Conservation (phyloP, 352 stramenopile species). For the Aphanomyces euteiches region DNA sequence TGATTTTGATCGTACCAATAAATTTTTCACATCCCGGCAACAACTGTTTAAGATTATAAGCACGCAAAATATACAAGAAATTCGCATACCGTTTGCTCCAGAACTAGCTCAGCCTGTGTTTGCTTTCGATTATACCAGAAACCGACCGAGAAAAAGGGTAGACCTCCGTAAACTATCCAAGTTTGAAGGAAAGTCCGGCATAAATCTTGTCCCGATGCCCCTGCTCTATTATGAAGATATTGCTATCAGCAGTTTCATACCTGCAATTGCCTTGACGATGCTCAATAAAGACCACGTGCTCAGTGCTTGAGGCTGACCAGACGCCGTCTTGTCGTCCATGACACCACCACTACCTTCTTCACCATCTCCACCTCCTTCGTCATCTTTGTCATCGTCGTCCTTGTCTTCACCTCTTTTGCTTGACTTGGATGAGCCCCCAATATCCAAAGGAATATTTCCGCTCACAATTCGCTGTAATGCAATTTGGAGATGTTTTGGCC, state of each 20-base stretch:
- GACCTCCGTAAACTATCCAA: slow-evolving; percentile 77
- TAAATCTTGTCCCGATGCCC: slow-evolving; percentile 56
- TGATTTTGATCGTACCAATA: slow-evolving; percentile 75
- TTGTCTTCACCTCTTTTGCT: slow-evolving; percentile 17
- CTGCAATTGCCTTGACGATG: slow-evolving; percentile 76
- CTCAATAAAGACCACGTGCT: slow-evolving; percentile 76
- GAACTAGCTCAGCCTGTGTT: slow-evolving; percentile 76
- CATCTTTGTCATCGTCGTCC: slow-evolving; percentile 31
- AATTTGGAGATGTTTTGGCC: slow-evolving; percentile 64
- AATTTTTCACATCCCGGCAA: slow-evolving; percentile 75
- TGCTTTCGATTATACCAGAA: slow-evolving; percentile 89
- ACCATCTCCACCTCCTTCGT: slow-evolving; percentile 35
- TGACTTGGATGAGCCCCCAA: not conserved
- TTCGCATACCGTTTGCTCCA: slow-evolving; percentile 57
- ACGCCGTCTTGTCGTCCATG: slow-evolving; percentile 34
- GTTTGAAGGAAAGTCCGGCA: slow-evolving; percentile 75
- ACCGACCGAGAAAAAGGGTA: slow-evolving; percentile 83
- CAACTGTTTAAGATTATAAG: slow-evolving; percentile 32
- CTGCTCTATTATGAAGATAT: not conserved
- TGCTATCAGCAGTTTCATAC: slow-evolving; percentile 28
- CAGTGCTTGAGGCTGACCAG: slow-evolving; percentile 44
- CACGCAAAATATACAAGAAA: not conserved
- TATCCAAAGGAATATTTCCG: slow-evolving; percentile 31
- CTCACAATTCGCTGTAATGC: slow-evolving; percentile 74
- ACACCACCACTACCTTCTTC: slow-evolving; percentile 37